Evolutionary conservation across 768 basidiomycete genomes (phyloP), one percentile per base, ranked within the genome.

Genomic region (Suillus paluster): DNA sequence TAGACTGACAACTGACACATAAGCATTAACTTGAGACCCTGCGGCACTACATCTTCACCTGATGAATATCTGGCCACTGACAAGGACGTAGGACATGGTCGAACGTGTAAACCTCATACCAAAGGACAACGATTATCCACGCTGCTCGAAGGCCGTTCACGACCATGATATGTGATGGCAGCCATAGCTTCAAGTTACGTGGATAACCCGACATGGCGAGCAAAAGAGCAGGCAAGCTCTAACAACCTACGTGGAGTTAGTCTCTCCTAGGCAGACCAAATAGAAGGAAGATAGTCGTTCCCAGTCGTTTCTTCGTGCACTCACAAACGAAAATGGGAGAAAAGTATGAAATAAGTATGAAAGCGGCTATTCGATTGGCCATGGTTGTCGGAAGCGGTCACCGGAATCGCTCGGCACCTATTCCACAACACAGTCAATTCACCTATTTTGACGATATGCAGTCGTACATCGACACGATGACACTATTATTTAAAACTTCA

Each of bases 31-130:
- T 19, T 54, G 55, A 64, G 46, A 38, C 21, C 53, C 74, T 73
- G 64, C 63, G 70, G 17, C 33, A 19, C 19, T 39, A 41, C 25
- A 8, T n/a, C 19, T 27, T 77, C 39, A 75, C 75, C 64, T 78
- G 70, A 9, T 61, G 61, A 11, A 70, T 64, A 70, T 85, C 85
- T 38, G 89, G 90, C 91, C 91, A 94, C 1, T 68, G 66, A 68
- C 92, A 91, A 54, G 71, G 66, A 5, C 66, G 68, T 21, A 83
- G 78, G 33, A 80, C 81, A 60, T 75, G 75, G 50, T 75, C 68
- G 71, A 92, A 94, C 8, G 81, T 74, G 5, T 80, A 81, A 50
- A 86, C 72, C 71, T 97, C 95, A 67, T 82, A 84, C 90, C 90
- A 94, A 42, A 89, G 58, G 49, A 91, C 80, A 45, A 84, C 67